Base-by-base conservation (phyloP, 805 yeast genomes). In the Candida wancherniae region DNA sequence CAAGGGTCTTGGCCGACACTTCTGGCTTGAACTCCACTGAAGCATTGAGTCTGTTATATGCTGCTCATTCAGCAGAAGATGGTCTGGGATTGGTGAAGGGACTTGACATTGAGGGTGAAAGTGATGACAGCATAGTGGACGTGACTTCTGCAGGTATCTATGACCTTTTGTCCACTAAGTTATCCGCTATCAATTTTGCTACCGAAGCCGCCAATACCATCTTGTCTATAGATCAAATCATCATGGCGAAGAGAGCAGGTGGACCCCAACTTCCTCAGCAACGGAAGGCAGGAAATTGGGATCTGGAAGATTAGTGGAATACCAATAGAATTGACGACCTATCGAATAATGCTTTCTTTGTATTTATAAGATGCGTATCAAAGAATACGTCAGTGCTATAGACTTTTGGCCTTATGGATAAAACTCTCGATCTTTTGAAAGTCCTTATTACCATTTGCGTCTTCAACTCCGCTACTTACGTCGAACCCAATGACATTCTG, bases 241-340 rank as follows among this genome's bases (percentile, higher is more conserved):
- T 90, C 55, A 92, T 90, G 92, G 97, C 98, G 26, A 90, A 90
- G 75, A 78, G 96, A 57, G 97, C 97, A 2, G 98, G 98, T 44
- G 98, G 98, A 14, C 98, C 98, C 28, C 79, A 68, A 19, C 80
- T 87, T 73, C 96, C 96, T 19, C 55, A 63, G 48, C 94, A 84
- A 53, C 81, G 80, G 46, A 78, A 77, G 58, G 90, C 92, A 26
- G 96, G 95, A 39, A 87, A 86, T 65, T 87, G 97, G 97, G 97
- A 87, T 54, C 92, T 81, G 61, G 96, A 73, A 39, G 96, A 88
- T 62, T 86, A 63, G 50, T 19, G 19, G 20, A 6, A 6, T 11
- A 22, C 14, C 15, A 14, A 13, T 11, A 12, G 15, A 9, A 11
- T 22, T 11, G 11, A 22, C 11, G 11, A n/a, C n/a, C 10, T 20